phyloP scores from a whole-genome alignment of 805 yeast species.

The Starmerella sirachaensis region DNA sequence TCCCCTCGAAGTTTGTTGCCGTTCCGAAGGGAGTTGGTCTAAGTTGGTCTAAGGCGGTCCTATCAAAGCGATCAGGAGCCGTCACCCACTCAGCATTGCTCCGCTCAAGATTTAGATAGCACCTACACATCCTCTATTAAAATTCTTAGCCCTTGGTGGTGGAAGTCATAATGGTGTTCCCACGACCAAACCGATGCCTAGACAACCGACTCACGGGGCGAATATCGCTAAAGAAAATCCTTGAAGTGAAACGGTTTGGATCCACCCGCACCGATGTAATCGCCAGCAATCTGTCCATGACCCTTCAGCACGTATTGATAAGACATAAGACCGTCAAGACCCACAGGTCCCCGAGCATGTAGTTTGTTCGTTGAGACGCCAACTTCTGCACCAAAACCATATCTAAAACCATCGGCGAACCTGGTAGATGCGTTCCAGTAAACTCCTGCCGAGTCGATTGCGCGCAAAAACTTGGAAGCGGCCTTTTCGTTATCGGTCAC shows the following conservation, averaged over 20 bases:
- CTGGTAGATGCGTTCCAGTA: constrained; percentile 97
- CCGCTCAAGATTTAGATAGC: no score
- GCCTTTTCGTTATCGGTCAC: constrained; percentile 58
- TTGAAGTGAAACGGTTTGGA: constrained; percentile 57
- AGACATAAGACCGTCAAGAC: constrained; percentile 89
- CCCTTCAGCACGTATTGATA: constrained; percentile 92
- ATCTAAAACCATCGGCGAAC: constrained; percentile 96
- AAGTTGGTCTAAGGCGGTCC: no score
- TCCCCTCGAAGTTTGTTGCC: no score
- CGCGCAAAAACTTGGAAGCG: constrained; percentile 70
- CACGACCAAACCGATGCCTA: no score
- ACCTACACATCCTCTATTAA: no score
- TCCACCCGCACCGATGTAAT: constrained; percentile 91
- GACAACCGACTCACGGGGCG: no score
- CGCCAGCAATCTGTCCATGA: constrained; percentile 83
- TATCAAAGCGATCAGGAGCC: no score
- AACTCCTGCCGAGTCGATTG: constrained; percentile 89
- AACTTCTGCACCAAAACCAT: constrained; percentile 97
- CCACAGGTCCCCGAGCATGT: constrained; percentile 98
- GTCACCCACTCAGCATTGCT: no score
- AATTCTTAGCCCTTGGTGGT: no score
- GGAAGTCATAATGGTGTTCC: no score
- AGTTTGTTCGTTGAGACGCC: constrained; percentile 95
- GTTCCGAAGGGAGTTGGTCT: no score
- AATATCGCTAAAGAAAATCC: constrained; percentile 8